Conservation (phyloP, 2,329 filamentous ascomycete genomes). For the Capronia americana region DNA sequence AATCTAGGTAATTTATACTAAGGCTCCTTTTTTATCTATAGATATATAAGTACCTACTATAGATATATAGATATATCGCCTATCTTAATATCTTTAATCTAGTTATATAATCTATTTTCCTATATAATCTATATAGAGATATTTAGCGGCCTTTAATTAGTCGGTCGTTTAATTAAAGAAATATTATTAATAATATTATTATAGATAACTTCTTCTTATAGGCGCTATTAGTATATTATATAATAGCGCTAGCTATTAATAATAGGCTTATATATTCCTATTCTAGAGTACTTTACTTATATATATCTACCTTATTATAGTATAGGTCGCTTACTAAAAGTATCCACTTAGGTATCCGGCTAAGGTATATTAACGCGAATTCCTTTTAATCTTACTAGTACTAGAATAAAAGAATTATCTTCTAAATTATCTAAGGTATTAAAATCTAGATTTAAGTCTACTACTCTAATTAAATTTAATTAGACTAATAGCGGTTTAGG, state of each 20-base stretch:
- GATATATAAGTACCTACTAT: not conserved
- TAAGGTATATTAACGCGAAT: not conserved
- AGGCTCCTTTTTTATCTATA: not conserved
- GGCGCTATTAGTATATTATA: not conserved
- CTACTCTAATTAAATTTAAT: no score
- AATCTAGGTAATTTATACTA: not conserved
- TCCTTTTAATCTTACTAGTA: not conserved
- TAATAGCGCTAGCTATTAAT: not conserved
- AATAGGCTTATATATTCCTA: not conserved
- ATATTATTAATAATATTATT: not conserved
- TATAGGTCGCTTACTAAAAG: not conserved
- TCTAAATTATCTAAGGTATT: not conserved
- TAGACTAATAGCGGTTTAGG: no score
- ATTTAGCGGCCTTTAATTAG: conserved; percentile 4
- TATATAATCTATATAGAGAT: conserved; percentile 8
- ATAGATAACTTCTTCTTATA: not conserved
- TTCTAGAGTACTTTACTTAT: not conserved
- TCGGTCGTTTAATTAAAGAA: not conserved
- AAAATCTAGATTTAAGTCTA: no score
- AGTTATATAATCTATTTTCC: not conserved
- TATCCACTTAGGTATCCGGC: not conserved
- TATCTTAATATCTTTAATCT: conserved; percentile 6
- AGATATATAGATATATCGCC: not conserved
- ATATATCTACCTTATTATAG: not conserved
- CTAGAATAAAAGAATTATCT: not conserved